Percentiles rank a stretch among this genome's conserved stretches.
Evolutionary conservation across 495 filamentous ascomycete genomes (phyloP).

Genomic region (Sphaerosporella brunnea): DNA sequence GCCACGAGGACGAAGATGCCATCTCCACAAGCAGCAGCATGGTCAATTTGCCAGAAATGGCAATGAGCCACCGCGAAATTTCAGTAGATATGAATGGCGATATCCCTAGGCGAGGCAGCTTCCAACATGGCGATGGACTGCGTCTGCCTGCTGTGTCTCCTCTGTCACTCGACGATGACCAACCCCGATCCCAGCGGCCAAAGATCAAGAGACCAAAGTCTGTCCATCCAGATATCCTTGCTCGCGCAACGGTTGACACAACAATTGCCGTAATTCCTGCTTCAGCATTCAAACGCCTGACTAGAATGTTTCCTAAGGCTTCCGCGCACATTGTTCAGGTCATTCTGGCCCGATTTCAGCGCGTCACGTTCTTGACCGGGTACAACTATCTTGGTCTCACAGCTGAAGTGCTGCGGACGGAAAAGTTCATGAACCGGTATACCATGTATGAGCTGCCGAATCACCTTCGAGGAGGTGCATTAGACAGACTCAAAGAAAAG

Average conservation of each 20-base stretch:
- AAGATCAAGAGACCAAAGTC: conserved; percentile 45
- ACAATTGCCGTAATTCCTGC: conserved; percentile 97
- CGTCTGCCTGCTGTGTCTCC: conserved; percentile 46
- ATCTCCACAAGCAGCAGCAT: conserved; percentile 31
- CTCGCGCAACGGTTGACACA: conserved; percentile 87
- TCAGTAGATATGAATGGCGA: conserved; percentile 11
- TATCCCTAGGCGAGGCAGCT: conserved; percentile 8
- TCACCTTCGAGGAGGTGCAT: conserved; percentile 64
- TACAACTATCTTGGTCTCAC: conserved; percentile 86
- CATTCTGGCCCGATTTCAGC: conserved; percentile 79
- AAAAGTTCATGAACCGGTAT: conserved; percentile 79
- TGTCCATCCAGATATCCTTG: conserved; percentile 90
- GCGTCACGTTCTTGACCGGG: conserved; percentile 84
- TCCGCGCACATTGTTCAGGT: conserved; percentile 96
- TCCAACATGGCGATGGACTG: conserved; percentile 8
- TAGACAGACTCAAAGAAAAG: conserved; percentile 82
- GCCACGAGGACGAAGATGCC: conserved; percentile 42
- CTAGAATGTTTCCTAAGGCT: conserved; percentile 86
- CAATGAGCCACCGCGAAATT: conserved; percentile 9
- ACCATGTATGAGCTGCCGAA: conserved; percentile 85
- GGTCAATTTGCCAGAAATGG: conserved; percentile 16
- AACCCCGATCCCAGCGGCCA: conserved; percentile 25
- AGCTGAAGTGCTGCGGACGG: conserved; percentile 75
- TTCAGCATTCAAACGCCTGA: conserved; percentile 81
- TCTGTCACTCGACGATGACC: conserved; percentile 39